Conservation (phyloP, 345 rosid species). For the Jatropha curcas region DNA sequence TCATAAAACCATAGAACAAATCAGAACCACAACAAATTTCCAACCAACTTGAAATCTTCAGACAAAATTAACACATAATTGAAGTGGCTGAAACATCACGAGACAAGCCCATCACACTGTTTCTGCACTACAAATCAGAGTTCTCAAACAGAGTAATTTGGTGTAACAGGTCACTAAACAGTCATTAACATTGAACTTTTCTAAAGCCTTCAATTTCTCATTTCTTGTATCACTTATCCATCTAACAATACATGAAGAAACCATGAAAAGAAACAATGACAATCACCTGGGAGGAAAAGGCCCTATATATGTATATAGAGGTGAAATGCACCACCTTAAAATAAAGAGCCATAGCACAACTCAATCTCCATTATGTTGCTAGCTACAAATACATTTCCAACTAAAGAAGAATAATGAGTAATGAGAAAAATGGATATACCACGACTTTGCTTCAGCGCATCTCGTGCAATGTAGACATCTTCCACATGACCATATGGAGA, state of each 20-base stretch:
- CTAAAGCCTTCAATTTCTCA: not conserved
- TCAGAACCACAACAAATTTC: constrained; percentile 19
- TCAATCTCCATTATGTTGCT: constrained; percentile 6
- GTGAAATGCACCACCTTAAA: not conserved
- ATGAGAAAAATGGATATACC: constrained; percentile 45
- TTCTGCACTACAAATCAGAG: not conserved
- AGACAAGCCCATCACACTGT: not conserved
- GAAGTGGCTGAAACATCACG: not conserved
- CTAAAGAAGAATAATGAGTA: not conserved
- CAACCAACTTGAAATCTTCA: not conserved
- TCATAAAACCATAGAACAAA: constrained; percentile 31
- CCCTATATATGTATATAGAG: not conserved
- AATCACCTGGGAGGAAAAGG: not conserved
- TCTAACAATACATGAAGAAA: not conserved
- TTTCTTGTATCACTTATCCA: not conserved
- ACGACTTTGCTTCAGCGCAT: constrained; percentile 64
- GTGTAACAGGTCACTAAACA: not conserved
- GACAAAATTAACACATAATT: not conserved
- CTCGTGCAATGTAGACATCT: constrained; percentile 70
- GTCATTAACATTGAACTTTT: not conserved
- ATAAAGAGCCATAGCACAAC: not conserved
- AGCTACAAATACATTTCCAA: not conserved
- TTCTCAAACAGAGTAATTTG: not conserved
- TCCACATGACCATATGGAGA: constrained; percentile 64
- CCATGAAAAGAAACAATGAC: not conserved